Evolutionary conservation across 345 rosid genomes (phyloP), one percentile per base, ranked within the genome.

Genomic region (Eucalyptus erythrocorys): DNA sequence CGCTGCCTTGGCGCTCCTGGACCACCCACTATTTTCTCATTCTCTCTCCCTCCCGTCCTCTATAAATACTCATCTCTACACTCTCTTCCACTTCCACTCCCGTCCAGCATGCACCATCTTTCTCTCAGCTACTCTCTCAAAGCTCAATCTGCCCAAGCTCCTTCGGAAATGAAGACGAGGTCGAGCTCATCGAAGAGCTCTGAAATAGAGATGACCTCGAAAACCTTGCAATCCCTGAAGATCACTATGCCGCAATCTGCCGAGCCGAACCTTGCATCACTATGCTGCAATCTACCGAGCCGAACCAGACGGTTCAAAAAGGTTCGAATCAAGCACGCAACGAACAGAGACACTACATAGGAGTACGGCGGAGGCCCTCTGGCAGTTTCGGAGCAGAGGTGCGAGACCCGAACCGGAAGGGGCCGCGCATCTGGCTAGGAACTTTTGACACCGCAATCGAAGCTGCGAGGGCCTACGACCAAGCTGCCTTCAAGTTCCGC

Each of bases 331-430:
- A 71, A 5, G 81, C 59, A 7, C 93, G 3, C 47, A 89, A 91
- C 47, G 92, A 90, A 45, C 87, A 45, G 88, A 91, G 88, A 93
- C 99, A 93, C 79, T 96, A 95, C 92, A 94, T 98, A 92, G 99
- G 99, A 26, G 99, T 97, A 68, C 91, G 98, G 87, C 92, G 88
- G 90, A 91, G 97, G 91, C 97, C n/a, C n/a, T n/a, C n/a, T n/a
- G n/a, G n/a, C n/a, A n/a, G n/a, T n/a, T n/a, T 92, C 92, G 99
- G 98, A 10, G 99, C 99, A 59, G 96, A 95, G 96, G 96, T 97
- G 88, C 93, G 99, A 14, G 99, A 96, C 87, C 99, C 99, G 13
- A 94, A 86, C 91, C 90, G 93, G 87, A 95, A 91, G 48, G 97
- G 99, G 27, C 85, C 96, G 11, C 91, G 99, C 4, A 84, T 95